Conservation (phyloP, 345 rosid genomes). For the Populus alba region DNA sequence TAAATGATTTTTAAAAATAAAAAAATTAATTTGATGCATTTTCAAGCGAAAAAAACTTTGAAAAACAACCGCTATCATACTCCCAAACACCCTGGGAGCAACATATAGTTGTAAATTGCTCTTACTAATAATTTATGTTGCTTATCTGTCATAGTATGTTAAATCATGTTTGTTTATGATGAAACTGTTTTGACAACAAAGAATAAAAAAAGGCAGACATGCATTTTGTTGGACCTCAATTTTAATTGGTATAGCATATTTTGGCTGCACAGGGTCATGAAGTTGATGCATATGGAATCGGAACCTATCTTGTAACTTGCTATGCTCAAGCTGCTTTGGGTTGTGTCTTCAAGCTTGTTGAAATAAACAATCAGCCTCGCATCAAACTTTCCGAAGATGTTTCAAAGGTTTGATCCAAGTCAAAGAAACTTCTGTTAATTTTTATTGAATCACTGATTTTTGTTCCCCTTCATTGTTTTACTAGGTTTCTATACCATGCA, state of each 20-base stretch:
- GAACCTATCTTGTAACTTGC: conserved; percentile 92
- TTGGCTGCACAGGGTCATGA: conserved; percentile 69
- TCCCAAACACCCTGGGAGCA: background rate
- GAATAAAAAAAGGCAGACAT: background rate
- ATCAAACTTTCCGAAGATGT: conserved; percentile 99
- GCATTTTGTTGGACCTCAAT: background rate
- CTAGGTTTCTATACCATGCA: conserved; percentile 96
- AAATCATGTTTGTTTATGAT: background rate
- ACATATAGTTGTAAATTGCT: background rate
- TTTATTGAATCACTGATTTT: background rate
- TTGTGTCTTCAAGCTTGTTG: conserved; percentile 97
- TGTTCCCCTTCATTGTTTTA: conserved; percentile 2
- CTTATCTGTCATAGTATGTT: background rate
- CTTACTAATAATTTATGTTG: background rate
- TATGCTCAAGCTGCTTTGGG: conserved; percentile 93
- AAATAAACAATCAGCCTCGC: conserved; percentile 84
- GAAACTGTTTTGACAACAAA: background rate
- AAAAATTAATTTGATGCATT: too few species aligned
- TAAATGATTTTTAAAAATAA: too few species aligned
- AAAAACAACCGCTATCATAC: too few species aligned
- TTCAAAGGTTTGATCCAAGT: conserved; percentile 58
- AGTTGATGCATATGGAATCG: conserved; percentile 87
- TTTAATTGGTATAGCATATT: background rate
- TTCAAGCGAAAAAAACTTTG: too few species aligned
- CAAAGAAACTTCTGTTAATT: background rate